These are phyloP conservation scores for Spiraea crenata DNA, from an alignment of 331 rosid species.

Conservation along the genomic window DNA sequence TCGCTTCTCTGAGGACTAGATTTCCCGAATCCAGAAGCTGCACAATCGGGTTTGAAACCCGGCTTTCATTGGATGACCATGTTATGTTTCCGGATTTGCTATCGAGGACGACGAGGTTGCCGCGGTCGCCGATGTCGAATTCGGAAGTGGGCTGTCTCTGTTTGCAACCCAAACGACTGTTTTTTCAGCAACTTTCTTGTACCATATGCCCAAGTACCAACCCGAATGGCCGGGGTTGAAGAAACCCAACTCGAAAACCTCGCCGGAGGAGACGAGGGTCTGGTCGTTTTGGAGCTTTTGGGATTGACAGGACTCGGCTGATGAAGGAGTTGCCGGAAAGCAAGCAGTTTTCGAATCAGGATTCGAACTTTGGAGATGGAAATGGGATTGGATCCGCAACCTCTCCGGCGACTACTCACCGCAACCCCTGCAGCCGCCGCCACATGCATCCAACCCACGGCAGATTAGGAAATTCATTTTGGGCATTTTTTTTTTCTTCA, in stretches of 20 bases:
- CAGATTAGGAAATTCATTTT: too few species aligned
- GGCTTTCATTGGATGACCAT: background rate
- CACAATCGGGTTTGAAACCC: background rate
- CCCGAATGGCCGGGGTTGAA: conserved; percentile 14
- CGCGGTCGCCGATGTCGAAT: background rate
- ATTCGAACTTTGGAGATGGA: too few species aligned
- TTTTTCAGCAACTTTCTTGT: background rate
- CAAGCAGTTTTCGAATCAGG: too few species aligned
- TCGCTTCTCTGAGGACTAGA: conserved; percentile 2
- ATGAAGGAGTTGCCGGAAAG: too few species aligned
- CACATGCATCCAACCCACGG: too few species aligned
- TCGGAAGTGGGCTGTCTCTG: conserved; percentile 21
- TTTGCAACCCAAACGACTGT: conserved; percentile 22
- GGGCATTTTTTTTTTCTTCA: too few species aligned
- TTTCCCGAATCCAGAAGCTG: conserved; percentile 17
- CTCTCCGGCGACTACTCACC: too few species aligned
- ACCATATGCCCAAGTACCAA: conserved; percentile 27
- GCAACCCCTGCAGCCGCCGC: too few species aligned
- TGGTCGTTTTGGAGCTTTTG: conserved; percentile 15
- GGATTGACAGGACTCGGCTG: too few species aligned
- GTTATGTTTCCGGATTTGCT: background rate
- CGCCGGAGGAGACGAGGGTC: conserved; percentile 15
- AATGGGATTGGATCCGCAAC: too few species aligned
- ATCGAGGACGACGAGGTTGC: background rate
- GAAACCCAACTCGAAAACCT: conserved; percentile 18